Evolutionary conservation across 257 asterid genomes (phyloP).

Genomic region (Anisodus tanguticus): DNA sequence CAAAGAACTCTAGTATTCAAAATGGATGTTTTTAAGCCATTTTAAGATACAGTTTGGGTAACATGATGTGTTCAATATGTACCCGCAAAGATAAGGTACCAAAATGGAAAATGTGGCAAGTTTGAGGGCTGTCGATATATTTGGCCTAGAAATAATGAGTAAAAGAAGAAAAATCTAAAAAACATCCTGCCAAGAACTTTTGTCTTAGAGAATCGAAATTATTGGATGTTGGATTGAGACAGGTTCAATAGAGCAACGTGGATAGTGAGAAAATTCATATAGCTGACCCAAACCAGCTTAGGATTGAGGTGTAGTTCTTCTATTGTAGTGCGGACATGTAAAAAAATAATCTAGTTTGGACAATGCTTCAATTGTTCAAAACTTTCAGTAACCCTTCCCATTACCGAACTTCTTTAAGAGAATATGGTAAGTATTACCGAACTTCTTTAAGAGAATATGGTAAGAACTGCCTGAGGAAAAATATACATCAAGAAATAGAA

Average conservation of each 20-base stretch:
- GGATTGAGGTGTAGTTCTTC: not conserved
- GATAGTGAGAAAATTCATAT: not conserved
- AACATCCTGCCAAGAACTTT: too few relatives aligned
- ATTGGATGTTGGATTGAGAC: not conserved
- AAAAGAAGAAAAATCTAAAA: too few relatives aligned
- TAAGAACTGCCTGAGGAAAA: not conserved
- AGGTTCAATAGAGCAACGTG: not conserved
- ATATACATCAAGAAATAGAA: not conserved
- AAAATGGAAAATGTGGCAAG: too few relatives aligned
- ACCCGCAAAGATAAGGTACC: too few relatives aligned
- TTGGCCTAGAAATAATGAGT: too few relatives aligned
- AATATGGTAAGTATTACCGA: not conserved
- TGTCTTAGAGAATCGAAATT: too few relatives aligned
- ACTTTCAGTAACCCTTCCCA: constrained; percentile 6
- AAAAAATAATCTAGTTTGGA: not conserved
- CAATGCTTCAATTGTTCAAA: not conserved
- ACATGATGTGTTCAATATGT: too few relatives aligned
- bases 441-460: not conserved
- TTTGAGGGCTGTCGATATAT: too few relatives aligned
- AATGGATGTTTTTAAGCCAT: too few relatives aligned
- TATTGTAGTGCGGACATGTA: not conserved
- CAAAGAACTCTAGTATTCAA: not conserved
- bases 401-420: not conserved
- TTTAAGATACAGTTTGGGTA: too few relatives aligned
- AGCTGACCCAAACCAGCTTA: not conserved